Evolutionary conservation across 257 asterid species (phyloP).

Genomic region (Solanum chilense): DNA sequence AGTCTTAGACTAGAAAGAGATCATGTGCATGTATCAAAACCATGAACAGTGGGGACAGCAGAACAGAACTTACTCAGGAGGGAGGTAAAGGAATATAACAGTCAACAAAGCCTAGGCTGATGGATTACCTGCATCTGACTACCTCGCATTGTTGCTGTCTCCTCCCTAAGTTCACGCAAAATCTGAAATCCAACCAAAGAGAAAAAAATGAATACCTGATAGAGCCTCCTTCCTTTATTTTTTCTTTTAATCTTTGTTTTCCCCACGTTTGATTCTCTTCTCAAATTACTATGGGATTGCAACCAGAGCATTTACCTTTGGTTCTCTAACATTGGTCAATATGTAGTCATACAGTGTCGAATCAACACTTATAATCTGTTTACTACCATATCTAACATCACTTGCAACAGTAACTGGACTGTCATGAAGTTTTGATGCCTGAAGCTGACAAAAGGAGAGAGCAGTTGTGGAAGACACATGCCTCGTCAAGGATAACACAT

Average conservation of each 20-base stretch:
- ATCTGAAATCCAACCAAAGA: conserved; percentile 27
- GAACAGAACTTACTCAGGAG: background rate
- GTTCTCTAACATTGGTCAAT: conserved; percentile 78
- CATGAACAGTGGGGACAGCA: background rate
- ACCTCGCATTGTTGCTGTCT: conserved; percentile 73
- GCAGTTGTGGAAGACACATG: background rate
- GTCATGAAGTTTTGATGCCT: conserved; percentile 26
- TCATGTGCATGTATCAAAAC: background rate
- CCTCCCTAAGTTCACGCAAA: conserved; percentile 85
- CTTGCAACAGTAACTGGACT: conserved; percentile 28
- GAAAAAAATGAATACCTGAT: background rate
- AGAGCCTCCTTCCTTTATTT: background rate
- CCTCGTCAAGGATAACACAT: background rate
- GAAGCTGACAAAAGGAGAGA: background rate
- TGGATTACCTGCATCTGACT: conserved; percentile 80
- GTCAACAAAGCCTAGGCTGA: background rate
- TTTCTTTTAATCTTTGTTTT: background rate
- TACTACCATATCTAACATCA: conserved; percentile 51
- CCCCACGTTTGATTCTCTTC: background rate
- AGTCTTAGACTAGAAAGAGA: background rate
- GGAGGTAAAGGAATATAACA: background rate
- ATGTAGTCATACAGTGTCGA: conserved; percentile 64
- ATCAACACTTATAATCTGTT: conserved; percentile 72
- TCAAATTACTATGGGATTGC: background rate
- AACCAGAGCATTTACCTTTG: conserved; percentile 30